Percentiles rank a stretch among this genome's conserved stretches.
phyloP scores from a whole-genome alignment of 2,329 filamentous ascomycete species.

The Dactylellina parvicollis region DNA sequence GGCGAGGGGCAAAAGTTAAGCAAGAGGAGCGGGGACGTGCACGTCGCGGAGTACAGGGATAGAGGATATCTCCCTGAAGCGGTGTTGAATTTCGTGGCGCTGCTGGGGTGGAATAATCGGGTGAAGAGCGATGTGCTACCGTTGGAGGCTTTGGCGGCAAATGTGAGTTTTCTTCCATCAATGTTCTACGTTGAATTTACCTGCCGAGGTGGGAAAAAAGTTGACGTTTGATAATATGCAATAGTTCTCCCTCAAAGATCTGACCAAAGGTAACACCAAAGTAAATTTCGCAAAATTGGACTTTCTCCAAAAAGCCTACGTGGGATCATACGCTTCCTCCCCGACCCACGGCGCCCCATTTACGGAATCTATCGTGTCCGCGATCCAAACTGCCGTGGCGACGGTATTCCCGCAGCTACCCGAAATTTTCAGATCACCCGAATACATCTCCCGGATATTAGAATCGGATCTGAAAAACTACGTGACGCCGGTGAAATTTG shows the following conservation, averaged over 20 bases:
- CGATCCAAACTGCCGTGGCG: constrained; percentile 23
- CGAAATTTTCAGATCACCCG: constrained; percentile 11
- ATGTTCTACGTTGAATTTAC: no score
- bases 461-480: constrained; percentile 55
- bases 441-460: constrained; percentile 46
- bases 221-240: not conserved
- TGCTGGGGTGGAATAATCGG: constrained; percentile 83
- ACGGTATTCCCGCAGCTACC: constrained; percentile 11
- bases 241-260: constrained; percentile 79
- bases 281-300: constrained; percentile 82
- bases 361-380: constrained; percentile 55
- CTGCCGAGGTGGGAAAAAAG: not conserved
- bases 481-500: constrained; percentile 57
- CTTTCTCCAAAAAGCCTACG: constrained; percentile 79
- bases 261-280: constrained; percentile 88
- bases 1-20: constrained; percentile 79
- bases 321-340: constrained; percentile 60
- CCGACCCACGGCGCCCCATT: constrained; percentile 62
- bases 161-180: constrained; percentile 65
- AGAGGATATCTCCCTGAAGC: constrained; percentile 70
- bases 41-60: constrained; percentile 66
- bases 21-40: constrained; percentile 76
- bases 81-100: constrained; percentile 81
- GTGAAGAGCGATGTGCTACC: constrained; percentile 75
- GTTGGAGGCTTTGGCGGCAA: constrained; percentile 75